Evolutionary conservation across 2,329 filamentous ascomycete species (phyloP).

Genomic region (Beauveria scarabaeidicola): DNA sequence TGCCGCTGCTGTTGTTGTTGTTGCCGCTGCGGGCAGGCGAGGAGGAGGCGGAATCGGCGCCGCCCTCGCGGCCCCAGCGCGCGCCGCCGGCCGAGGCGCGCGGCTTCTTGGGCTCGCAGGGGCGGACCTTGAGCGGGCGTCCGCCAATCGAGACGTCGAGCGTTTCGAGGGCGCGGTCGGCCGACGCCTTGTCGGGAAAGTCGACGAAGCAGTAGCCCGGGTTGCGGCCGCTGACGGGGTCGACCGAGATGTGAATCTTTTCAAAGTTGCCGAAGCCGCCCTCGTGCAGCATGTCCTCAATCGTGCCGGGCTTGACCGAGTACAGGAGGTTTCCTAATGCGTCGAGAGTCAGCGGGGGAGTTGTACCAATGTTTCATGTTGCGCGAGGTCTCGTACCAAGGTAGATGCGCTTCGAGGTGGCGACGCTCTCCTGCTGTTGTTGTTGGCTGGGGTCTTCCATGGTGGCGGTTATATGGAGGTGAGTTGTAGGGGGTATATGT

Average conservation of each 20-base stretch:
- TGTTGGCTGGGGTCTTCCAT: constrained; percentile 3
- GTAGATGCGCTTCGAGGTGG: constrained; percentile 43
- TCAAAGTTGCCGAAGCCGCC: constrained; percentile 39
- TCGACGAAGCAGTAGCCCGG: constrained; percentile 71
- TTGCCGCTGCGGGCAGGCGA: neutral
- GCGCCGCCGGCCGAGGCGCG: constrained; percentile 12
- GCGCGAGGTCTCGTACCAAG: constrained; percentile 31
- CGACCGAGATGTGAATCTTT: constrained; percentile 62
- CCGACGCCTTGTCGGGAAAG: constrained; percentile 47
- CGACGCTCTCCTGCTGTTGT: constrained; percentile 16
- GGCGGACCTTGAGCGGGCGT: constrained; percentile 55
- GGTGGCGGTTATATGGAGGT: neutral
- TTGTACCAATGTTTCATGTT: neutral
- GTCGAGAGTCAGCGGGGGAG: neutral
- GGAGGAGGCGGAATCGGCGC: constrained; percentile 12
- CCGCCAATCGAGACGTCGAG: constrained; percentile 48
- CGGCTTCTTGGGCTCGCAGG: constrained; percentile 47
- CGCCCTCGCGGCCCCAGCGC: constrained; percentile 12
- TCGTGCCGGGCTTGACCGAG: constrained; percentile 44
- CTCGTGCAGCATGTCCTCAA: constrained; percentile 48
- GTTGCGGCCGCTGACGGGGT: constrained; percentile 58
- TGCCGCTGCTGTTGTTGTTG: neutral
- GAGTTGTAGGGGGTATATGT: neutral
- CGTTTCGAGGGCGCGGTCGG: constrained; percentile 47
- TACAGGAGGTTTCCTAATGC: constrained; percentile 44